Conservation (phyloP, 345 rosid species). For the Chamaenerion angustifolium region DNA sequence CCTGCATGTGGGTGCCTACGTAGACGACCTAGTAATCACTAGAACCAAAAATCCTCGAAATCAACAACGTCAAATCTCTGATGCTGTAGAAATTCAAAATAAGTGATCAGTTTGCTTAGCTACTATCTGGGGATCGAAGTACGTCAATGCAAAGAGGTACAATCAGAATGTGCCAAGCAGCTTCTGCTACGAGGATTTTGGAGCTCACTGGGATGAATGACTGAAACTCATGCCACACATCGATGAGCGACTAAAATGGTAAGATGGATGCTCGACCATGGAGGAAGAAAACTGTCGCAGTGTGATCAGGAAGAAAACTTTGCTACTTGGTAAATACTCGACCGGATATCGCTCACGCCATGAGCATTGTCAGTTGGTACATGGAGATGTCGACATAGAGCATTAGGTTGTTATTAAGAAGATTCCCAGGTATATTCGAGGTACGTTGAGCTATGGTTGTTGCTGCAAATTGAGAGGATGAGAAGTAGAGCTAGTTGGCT, state of each 20-base stretch:
- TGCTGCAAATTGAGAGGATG: too few species aligned
- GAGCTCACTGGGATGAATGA: too few species aligned
- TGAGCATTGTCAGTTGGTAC: not conserved
- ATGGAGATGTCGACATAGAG: not conserved
- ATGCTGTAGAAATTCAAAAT: not conserved
- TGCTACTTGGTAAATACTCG: not conserved
- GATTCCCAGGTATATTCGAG: not conserved
- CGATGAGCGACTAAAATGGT: not conserved
- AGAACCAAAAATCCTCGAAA: not conserved
- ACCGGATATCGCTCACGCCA: not conserved
- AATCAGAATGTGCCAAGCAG: not conserved
- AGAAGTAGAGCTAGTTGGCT: too few species aligned
- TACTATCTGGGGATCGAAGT: not conserved
- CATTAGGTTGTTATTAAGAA: not conserved
- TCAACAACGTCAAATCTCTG: not conserved
- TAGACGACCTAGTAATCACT: not conserved
- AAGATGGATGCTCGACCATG: not conserved
- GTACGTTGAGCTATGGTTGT: too few species aligned
- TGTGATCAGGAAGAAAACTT: not conserved
- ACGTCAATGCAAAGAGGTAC: not conserved
- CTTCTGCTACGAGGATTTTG: not conserved
- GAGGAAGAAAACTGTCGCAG: too few species aligned
- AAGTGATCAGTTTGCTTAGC: too few species aligned
- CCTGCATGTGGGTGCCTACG: not conserved
- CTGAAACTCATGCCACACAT: not conserved